Evolutionary conservation across 805 yeast genomes (phyloP).

Genomic region (Candida easanensis): DNA sequence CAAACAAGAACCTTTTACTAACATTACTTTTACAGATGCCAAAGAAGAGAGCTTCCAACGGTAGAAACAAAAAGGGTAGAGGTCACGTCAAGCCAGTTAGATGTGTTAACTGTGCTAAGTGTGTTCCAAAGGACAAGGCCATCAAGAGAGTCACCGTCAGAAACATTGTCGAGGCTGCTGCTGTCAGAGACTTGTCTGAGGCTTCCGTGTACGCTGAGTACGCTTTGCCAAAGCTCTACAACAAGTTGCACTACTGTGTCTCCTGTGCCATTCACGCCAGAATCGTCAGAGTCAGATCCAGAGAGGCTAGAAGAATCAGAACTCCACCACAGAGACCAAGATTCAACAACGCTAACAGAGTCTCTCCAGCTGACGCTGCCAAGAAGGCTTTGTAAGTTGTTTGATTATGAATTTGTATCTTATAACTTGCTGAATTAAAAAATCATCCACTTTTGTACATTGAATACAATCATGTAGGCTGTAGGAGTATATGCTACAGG

Average conservation of each 20-base stretch:
- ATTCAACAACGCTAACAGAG: conserved; percentile 94
- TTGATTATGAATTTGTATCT: conserved; percentile 10
- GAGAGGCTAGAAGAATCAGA: conserved; percentile 98
- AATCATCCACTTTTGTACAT: conserved; percentile 5
- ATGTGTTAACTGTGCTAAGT: conserved; percentile 99
- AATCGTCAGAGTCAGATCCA: conserved; percentile 99
- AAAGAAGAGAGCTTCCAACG: conserved; percentile 99
- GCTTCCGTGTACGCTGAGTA: conserved; percentile 99
- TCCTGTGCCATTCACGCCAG: conserved; percentile 99
- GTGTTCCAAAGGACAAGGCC: conserved; percentile 99
- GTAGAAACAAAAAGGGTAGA: conserved; percentile 99
- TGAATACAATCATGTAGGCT: background rate
- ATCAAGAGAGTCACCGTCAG: conserved; percentile 99
- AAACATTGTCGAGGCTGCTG: conserved; percentile 99
- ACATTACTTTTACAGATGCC: conserved; percentile 65
- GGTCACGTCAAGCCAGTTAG: conserved; percentile 99
- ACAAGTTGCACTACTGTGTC: conserved; percentile 99
- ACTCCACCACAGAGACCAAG: conserved; percentile 99
- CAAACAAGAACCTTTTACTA: conserved; percentile 18
- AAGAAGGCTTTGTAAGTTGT: conserved; percentile 69
- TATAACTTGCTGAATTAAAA: conserved; percentile 9
- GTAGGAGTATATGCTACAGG: too few species aligned
- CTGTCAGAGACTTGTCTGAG: conserved; percentile 99
- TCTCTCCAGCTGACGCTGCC: conserved; percentile 97
- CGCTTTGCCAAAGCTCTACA: conserved; percentile 99